Evolutionary conservation across 192 early-diverging fungal species (phyloP), one percentile per base, ranked within the genome.

Genomic region (Glomus cerebriforme): DNA sequence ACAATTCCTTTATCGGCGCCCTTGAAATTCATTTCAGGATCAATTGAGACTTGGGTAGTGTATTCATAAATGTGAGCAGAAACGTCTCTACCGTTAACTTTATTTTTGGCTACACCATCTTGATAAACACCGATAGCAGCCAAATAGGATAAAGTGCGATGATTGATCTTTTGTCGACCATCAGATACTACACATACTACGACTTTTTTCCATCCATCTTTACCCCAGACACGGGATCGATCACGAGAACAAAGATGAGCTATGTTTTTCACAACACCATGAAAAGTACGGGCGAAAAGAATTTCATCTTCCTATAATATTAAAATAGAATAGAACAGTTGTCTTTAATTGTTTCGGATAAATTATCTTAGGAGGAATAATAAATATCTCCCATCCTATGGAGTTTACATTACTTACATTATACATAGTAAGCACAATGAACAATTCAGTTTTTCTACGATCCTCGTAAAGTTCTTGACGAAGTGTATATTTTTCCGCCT

Each of bases 201-300:
- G 1, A 94, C 92, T 80, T 96, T 96, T 87, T 94, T 85, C 95
- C 95, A 96, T 7, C 91, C 91, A 69, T 94, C 85, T 22, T 85
- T 88, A 59, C 92, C 91, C 93, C 92, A 93, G 26, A 86, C 91
- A 60, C 86, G 85, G 80, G 93, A 94, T 71, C 92, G 88, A 59
- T 88, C 90, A 70, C 92, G 92, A 75, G 90, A 91, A 83, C 92
- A 95, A 80, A 98, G 82, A 82, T 98, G 92, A 31, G 88, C 85
- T 87, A 98, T 95, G 88, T 98, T 98, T 83, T 94, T 95, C 86
- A 92, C 91, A 43, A 97, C 90, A 32, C 92, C 91, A 59, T 90
- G 83, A 87, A 96, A 95, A 22, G 97, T 94, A 84, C 95, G 92
- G 66, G 90, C 92, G 85, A 98, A 96, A 63, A 97, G 86, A 32